These are phyloP conservation scores for Edaphochlamys debaryana DNA, from an alignment of 139 green algal genomes.

Conservation along the genomic window DNA sequence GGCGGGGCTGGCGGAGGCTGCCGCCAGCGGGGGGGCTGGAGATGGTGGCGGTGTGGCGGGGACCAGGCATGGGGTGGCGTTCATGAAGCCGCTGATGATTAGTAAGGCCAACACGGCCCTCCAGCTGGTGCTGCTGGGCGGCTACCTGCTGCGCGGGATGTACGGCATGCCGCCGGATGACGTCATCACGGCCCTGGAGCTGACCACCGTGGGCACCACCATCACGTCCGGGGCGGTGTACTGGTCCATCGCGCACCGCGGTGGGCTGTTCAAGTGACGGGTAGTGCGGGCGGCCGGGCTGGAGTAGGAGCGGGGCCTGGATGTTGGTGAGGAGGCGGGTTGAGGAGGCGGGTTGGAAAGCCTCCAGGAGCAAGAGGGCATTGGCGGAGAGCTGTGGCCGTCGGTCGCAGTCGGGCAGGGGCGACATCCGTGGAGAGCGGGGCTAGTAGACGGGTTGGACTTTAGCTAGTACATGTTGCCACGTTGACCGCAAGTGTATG, in stretches of 20 bases:
- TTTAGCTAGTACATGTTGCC: no score
- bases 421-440: no score
- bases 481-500: no score
- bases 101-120: slow-evolving; percentile 92
- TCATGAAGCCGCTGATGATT: slow-evolving; percentile 75
- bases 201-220: slow-evolving; percentile 67
- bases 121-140: slow-evolving; percentile 77
- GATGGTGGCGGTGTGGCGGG: no score
- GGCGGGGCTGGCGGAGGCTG: background rate
- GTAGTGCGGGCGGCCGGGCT: no score
- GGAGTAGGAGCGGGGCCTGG: no score
- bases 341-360: no score
- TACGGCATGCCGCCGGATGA: slow-evolving; percentile 60
- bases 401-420: no score
- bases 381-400: no score
- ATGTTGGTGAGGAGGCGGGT: no score
- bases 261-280: slow-evolving; percentile 38
- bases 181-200: slow-evolving; percentile 51
- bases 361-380: no score
- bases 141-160: slow-evolving; percentile 69
- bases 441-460: no score
- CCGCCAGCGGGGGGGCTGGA: background rate
- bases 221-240: slow-evolving; percentile 72
- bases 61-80: slow-evolving; percentile 22
- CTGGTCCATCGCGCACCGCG: slow-evolving; percentile 16